Base-by-base conservation (phyloP, 108 stramenopile species). In the Schizochytrium sp. region DNA sequence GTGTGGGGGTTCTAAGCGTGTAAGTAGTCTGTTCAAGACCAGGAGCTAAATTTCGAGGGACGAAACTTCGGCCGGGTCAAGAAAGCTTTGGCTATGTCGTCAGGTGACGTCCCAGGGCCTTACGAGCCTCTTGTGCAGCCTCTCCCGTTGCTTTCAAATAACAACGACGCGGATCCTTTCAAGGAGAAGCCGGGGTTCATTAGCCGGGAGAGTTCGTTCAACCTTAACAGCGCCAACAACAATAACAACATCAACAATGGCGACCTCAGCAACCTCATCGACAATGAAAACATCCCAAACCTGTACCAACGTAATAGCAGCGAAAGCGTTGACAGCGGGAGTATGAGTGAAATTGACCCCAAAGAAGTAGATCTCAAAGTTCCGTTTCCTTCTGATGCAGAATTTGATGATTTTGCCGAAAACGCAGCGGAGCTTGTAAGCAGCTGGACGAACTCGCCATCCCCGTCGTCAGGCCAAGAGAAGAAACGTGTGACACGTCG, bases 401-500 rank as follows among this genome's bases (percentile, higher is more conserved):
- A 69, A 58, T 69, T 69, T 2, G 64, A 69, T 44, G 64, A 69
- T 7, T 15, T 69, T 15, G 64, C 64, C 12, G 64, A 69, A 15
- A 7, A 69, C 8, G 64, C 64, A 38, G 64, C 64, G 19, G 64
- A 69, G 42, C 64, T 69, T 69, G 64, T 69, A 8, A 44, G 64
- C 64, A 69, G 64, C 64, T 69, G 64, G 64, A 44, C 12, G 19
- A 69, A 44, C 64, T 7, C 64, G 28, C 64, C 64, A 7, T 10
- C 64, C 12, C 64, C 64, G 64, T 44, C 64, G 12, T 69, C 64
- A 7, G 64, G 64, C 12, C 7, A 7, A 38, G 64, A 12, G 19
- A 69, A 69, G 64, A 69, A 69, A 69, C 64, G 64, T 5, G 15
- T 69, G 42, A 69, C 64, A 44, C 64, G 64, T 0, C 64, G 64